phyloP scores from a whole-genome alignment of 495 filamentous ascomycete genomes.

The Penicillium antarcticum region DNA sequence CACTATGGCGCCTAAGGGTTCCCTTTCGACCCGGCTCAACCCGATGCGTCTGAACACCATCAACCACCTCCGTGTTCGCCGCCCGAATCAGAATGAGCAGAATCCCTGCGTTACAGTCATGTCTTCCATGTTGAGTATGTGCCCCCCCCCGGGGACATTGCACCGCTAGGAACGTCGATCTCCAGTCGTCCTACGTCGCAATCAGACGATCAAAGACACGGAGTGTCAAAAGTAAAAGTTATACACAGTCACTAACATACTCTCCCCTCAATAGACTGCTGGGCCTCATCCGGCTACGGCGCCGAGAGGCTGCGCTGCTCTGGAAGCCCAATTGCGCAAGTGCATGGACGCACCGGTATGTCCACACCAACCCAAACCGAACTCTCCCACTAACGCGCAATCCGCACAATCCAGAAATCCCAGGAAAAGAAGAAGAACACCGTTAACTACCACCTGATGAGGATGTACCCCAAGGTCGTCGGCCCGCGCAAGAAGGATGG shows the following conservation, averaged over 20 bases:
- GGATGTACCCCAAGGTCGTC: constrained; percentile 79
- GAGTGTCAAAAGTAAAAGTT: background rate
- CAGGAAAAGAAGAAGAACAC: constrained; percentile 69
- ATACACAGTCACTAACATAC: constrained; percentile 4
- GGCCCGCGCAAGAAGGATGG: constrained; percentile 69
- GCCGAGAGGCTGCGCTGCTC: constrained; percentile 68
- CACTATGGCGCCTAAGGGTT: constrained; percentile 51
- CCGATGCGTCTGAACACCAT: constrained; percentile 86
- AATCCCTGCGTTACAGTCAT: constrained; percentile 84
- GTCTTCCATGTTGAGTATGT: constrained; percentile 85
- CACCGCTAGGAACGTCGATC: background rate
- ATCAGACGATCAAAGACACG: background rate
- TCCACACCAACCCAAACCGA: background rate
- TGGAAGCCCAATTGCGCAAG: constrained; percentile 78
- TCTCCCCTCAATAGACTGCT: constrained; percentile 64
- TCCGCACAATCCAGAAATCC: constrained; percentile 49
- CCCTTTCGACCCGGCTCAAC: constrained; percentile 43
- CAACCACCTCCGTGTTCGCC: constrained; percentile 74
- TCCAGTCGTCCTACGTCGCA: background rate
- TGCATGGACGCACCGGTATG: constrained; percentile 89
- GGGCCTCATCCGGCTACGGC: constrained; percentile 82
- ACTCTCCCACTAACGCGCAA: constrained; percentile 8
- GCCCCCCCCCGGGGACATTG: background rate
- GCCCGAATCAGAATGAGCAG: constrained; percentile 68
- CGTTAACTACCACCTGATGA: constrained; percentile 91